Conservation (phyloP, 2,329 filamentous ascomycete genomes). For the Pseudocercospora vitis region DNA sequence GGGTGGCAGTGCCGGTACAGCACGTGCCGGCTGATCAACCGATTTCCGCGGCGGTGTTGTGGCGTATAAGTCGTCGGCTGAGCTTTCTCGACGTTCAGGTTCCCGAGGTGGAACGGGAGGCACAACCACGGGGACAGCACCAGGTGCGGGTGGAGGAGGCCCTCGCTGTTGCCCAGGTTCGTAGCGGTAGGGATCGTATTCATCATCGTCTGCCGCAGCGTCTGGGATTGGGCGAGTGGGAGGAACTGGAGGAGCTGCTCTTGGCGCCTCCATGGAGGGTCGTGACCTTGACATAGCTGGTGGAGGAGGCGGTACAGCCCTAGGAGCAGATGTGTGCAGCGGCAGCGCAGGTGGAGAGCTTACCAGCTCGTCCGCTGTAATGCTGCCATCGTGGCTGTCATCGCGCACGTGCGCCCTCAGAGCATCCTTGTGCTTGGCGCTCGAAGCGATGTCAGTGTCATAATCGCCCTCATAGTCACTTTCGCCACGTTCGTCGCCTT, state of each 20-base stretch:
- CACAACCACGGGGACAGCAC: slow-evolving; percentile 34
- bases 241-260: slow-evolving; percentile 65
- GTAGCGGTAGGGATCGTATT: slow-evolving; percentile 68
- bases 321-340: slow-evolving; percentile 41
- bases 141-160: slow-evolving; percentile 36
- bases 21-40: slow-evolving; percentile 39
- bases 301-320: slow-evolving; percentile 57
- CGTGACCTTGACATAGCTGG: slow-evolving; percentile 53
- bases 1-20: slow-evolving; percentile 48
- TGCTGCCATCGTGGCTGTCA: slow-evolving; percentile 69
- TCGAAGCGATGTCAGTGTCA: slow-evolving; percentile 94
- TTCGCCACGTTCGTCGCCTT: slow-evolving; percentile 72
- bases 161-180: slow-evolving; percentile 24
- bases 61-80: slow-evolving; percentile 49
- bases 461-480: slow-evolving; percentile 98
- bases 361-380: slow-evolving; percentile 56
- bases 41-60: slow-evolving; percentile 42
- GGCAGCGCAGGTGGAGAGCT: slow-evolving; percentile 44
- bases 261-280: slow-evolving; percentile 68
- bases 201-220: slow-evolving; percentile 52
- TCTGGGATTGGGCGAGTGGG: slow-evolving; percentile 60
- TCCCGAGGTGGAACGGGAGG: slow-evolving; percentile 37
- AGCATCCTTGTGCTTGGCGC: slow-evolving; percentile 90
- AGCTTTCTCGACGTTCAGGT: slow-evolving; percentile 40
- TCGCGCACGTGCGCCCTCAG: slow-evolving; percentile 78